A percentile compares a stretch with the other conserved stretches of the same genome.
These are phyloP conservation scores for Syncephalastrum racemosum DNA, from an alignment of 371 early-diverging fungal genomes.

Conservation along the genomic window DNA sequence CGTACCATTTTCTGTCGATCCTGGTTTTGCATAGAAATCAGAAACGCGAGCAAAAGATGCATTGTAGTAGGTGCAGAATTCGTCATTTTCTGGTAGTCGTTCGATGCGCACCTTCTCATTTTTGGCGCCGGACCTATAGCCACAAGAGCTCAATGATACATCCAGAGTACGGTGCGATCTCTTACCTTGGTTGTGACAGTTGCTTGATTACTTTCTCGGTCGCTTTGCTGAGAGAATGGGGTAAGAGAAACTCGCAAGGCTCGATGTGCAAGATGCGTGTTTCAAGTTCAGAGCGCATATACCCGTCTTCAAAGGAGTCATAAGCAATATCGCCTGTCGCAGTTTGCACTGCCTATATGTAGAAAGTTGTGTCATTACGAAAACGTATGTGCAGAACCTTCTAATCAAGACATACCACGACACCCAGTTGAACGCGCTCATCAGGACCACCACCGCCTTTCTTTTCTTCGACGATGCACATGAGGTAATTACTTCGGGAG, in stretches of 20 bases:
- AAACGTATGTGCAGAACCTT: neutral
- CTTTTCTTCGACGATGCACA: constrained; percentile 61
- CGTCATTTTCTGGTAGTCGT: constrained; percentile 50
- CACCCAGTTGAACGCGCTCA: constrained; percentile 47
- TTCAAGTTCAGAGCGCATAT: constrained; percentile 73
- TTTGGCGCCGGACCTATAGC: constrained; percentile 1
- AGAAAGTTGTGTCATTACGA: neutral
- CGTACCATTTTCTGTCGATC: too few species aligned
- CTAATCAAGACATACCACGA: constrained; percentile 32
- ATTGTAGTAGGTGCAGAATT: constrained; percentile 34
- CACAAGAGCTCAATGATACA: neutral
- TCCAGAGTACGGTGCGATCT: neutral
- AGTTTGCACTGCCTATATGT: constrained; percentile 60
- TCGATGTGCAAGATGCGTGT: constrained; percentile 76
- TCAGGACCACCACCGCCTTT: constrained; percentile 50
- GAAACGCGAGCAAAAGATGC: constrained; percentile 52
- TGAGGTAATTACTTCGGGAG: constrained; percentile 41
- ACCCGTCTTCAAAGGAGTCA: constrained; percentile 73
- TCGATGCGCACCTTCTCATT: constrained; percentile 61
- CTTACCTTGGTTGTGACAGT: constrained; percentile 29
- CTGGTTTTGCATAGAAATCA: constrained; percentile 49
- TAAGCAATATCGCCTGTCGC: constrained; percentile 76
- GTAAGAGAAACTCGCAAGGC: constrained; percentile 76
- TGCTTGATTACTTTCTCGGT: constrained; percentile 55
- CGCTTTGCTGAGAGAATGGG: constrained; percentile 49